These are phyloP conservation scores for Lotmaria passim DNA, from an alignment of 208 protist genomes.

Conservation along the genomic window DNA sequence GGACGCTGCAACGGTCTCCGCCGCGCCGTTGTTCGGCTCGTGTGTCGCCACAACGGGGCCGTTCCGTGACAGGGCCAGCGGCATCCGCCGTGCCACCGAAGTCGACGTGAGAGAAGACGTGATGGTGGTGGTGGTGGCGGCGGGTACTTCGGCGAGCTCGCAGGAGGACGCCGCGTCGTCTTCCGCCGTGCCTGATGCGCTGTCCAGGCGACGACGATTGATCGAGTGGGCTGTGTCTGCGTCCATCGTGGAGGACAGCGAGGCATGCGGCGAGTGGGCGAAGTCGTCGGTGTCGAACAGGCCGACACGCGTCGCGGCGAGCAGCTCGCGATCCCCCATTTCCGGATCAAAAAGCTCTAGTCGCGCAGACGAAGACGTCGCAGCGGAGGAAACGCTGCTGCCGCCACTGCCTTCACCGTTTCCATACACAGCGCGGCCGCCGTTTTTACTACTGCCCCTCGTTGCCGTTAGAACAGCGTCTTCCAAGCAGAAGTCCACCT, in stretches of 20 bases:
- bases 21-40: too few relatives aligned
- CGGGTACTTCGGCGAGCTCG: not conserved
- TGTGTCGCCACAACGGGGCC: not conserved
- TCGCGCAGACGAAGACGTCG: not conserved
- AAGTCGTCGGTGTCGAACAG: too few relatives aligned
- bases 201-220: not conserved
- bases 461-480: not conserved
- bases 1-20: not conserved
- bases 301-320: not conserved
- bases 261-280: not conserved
- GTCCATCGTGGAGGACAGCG: conserved; percentile 4
- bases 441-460: not conserved
- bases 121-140: not conserved
- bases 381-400: not conserved
- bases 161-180: not conserved
- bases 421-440: too few relatives aligned
- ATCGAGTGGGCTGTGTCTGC: not conserved
- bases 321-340: not conserved
- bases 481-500: conserved; percentile 4
- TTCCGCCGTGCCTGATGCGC: not conserved
- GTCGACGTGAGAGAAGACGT: conserved; percentile 30
- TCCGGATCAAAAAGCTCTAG: conserved; percentile 29
- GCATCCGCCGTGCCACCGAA: conserved; percentile 15
- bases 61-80: conserved; percentile 26
- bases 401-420: not conserved